Evolutionary conservation across 2,329 filamentous ascomycete species (phyloP), one percentile per base, ranked within the genome.

Genomic region (Neonectria neomacrospora): DNA sequence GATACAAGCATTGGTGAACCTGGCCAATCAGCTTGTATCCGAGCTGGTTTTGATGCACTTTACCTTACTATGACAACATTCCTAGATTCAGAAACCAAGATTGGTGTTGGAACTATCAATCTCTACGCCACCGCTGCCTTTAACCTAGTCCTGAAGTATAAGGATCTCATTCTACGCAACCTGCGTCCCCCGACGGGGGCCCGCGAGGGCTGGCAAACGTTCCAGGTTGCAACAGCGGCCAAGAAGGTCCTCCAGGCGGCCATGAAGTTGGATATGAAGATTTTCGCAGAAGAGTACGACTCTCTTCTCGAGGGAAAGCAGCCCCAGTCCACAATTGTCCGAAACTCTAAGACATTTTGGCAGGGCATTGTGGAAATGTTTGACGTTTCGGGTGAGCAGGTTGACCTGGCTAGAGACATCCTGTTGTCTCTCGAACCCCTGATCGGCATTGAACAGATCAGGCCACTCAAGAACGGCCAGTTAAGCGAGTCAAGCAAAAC

Each of bases 361-460:
- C 72, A 78, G 55, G 74, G 73, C 5, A 70, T 77, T 0, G 83
- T 90, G 16, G 85, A 88, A 16, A 87, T 97, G 44, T 97, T 94
- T 91, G 91, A 93, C 66, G 85, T 88, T 1, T 90, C 94, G 50
- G 83, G 92, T 50, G 85, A 89, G 53, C 86, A 91, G 68, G 79
- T 91, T n/a, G 83, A 88, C 5, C 81, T 97, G n/a, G 92, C 93
- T 1, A 90, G 87, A 52, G 87, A 88, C 37, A 90, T 95, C 69
- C 77, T 97, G 2, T 82, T 90, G 50, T 91, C 91, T 9, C 88
- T 91, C 9, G 83, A 88, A 54, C 86, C 88, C 1, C 81, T 97
- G 1, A 87, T 93, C 20, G 89, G 90, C 0, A 82, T 97, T 20
- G 94, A 97, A 75, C 87, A 88, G 58, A 90, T 97, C 59, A 82